These are phyloP conservation scores for Sechiopsis laciniata DNA, from an alignment of 306 rosid genomes.

Conservation along the genomic window DNA sequence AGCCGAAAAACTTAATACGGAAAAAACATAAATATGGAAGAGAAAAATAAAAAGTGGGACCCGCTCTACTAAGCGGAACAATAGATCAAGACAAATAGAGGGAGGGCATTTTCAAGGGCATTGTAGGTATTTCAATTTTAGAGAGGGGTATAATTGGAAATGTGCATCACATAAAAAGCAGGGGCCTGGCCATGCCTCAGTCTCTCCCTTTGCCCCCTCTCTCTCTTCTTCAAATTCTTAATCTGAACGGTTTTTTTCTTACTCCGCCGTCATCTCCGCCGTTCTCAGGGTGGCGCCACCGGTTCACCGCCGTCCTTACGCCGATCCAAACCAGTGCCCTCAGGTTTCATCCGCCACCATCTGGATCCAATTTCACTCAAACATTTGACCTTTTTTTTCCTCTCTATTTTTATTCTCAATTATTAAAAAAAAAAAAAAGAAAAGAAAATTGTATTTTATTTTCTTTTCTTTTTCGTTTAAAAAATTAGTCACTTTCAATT, in stretches of 20 bases:
- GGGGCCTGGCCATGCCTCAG: neutral
- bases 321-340: conserved; percentile 8
- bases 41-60: neutral
- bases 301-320: conserved; percentile 9
- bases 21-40: neutral
- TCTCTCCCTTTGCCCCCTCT: neutral
- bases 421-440: neutral
- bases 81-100: neutral
- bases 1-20: neutral
- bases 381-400: neutral
- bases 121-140: neutral
- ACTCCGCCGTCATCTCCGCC: neutral
- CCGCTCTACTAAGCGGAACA: neutral
- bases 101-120: neutral
- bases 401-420: neutral
- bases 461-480: neutral
- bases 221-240: neutral
- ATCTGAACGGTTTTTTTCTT: conserved; percentile 9
- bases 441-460: neutral
- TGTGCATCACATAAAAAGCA: neutral
- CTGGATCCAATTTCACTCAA: conserved; percentile 16
- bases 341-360: conserved; percentile 22
- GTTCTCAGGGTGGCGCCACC: conserved; percentile 6
- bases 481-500: conserved; percentile 17
- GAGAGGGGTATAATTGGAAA: conserved; percentile 15